Evolutionary conservation across 78 protist species (phyloP).

Genomic region (Dictyostelium purpureum): DNA sequence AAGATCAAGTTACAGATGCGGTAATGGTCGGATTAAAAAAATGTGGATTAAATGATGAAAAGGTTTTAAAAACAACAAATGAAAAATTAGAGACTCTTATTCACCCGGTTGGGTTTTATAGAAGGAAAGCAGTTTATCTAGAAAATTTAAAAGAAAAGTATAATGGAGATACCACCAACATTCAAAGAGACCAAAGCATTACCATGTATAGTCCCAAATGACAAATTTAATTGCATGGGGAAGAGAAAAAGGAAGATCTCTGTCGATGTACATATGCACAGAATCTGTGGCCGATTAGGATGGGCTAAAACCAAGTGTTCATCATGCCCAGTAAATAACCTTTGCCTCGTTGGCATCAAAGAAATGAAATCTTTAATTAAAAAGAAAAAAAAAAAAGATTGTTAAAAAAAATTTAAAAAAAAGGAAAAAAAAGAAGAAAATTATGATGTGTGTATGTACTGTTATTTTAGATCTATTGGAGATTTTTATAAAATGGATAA

Average conservation of each 20-base stretch:
- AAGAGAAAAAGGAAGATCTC: conserved; percentile 72
- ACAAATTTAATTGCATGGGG: conserved; percentile 79
- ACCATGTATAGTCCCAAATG: conserved; percentile 91
- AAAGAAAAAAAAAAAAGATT: neutral
- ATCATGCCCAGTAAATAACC: conserved; percentile 39
- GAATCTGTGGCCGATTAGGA: conserved; percentile 81
- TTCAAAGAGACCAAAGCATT: conserved; percentile 62
- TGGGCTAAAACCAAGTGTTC: conserved; percentile 86
- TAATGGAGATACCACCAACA: conserved; percentile 69
- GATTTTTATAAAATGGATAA: too few species aligned
- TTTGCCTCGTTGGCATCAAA: conserved; percentile 50
- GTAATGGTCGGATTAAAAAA: conserved; percentile 74
- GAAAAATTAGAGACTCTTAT: conserved; percentile 60
- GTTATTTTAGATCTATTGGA: too few species aligned
- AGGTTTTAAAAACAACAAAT: neutral
- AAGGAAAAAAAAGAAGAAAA: too few species aligned
- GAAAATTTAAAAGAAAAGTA: conserved; percentile 53
- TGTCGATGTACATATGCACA: conserved; percentile 90
- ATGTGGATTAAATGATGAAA: conserved; percentile 81
- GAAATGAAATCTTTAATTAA: conserved; percentile 8
- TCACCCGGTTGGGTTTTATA: conserved; percentile 79
- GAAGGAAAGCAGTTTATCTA: conserved; percentile 80
- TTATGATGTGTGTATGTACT: too few species aligned
- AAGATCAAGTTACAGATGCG: conserved; percentile 86
- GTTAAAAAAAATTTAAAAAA: too few species aligned